Evolutionary conservation across 2,329 filamentous ascomycete species (phyloP), one percentile per base, ranked within the genome.

Genomic region (Chaetomium globosum): DNA sequence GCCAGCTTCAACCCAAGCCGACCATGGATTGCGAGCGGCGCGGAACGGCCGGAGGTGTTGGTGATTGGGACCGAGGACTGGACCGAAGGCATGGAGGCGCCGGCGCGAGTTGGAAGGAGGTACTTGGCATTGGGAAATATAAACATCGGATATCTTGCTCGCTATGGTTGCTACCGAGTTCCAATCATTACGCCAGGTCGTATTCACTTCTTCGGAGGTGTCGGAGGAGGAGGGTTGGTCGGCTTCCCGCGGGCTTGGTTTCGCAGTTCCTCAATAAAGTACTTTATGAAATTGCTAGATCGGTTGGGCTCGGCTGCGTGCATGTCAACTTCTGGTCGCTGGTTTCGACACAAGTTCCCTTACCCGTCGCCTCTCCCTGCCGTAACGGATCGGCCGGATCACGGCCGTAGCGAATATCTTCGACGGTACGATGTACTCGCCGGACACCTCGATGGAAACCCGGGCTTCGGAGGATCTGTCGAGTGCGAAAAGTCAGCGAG

Each of bases 361-460:
- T 62, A 82, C 81, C 79, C 36, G 83, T 84, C 2, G 83, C 83
- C 70, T 86, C 81, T 53, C 83, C 84, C 1, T 77, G 82, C 0
- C 78, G 77, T 10, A 85, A 67, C 7, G 83, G 83, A 59, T 84
- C 81, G 67, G 80, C 75, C 0, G 83, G 82, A 61, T 83, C 77
- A 28, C 81, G 79, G 10, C 83, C 83, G 67, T 85, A 68, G 53
- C 78, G 77, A 21, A 75, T 73, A 66, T 85, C 82, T 70, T 86
- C 74, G 46, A 86, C 78, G 3, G 73, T 76, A 16, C 79, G 78
- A 65, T 86, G 83, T 39, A 86, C 81, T n/a, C 79, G 77, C 8
- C 81, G 80, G 48, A 86, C 83, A 3, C 78, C 79, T 66, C 79
- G 79, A 67, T 85, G 83, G 71, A 85, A 86, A 9, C 76, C 75